These are phyloP conservation scores for Cladosporium velox DNA, from an alignment of 2,329 filamentous ascomycete genomes.

Conservation along the genomic window DNA sequence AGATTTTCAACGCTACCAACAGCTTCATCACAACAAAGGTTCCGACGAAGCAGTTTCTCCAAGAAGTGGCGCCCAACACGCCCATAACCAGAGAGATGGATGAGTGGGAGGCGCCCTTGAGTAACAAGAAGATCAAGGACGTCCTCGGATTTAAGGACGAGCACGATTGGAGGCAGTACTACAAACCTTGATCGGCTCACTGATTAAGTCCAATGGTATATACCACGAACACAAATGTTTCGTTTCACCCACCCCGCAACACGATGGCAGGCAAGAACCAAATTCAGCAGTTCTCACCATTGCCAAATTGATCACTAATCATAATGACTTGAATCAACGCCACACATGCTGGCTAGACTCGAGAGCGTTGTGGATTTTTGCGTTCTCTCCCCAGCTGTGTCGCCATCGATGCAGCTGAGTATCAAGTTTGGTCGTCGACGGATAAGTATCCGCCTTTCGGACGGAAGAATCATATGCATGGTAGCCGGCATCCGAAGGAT, in stretches of 20 bases:
- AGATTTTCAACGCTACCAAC: constrained; percentile 67
- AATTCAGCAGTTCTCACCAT: too few species aligned
- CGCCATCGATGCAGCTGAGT: background rate
- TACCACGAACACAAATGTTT: too few species aligned
- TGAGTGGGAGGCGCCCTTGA: constrained; percentile 61
- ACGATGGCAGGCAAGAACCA: too few species aligned
- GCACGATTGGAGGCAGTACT: constrained; percentile 59
- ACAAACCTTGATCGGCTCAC: constrained; percentile 37
- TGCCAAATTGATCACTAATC: background rate
- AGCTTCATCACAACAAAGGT: constrained; percentile 59
- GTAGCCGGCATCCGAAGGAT: background rate
- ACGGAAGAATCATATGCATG: background rate
- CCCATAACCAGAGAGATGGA: constrained; percentile 59
- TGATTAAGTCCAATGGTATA: too few species aligned
- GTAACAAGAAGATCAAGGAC: constrained; percentile 61
- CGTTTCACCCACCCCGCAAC: too few species aligned
- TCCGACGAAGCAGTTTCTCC: constrained; percentile 56
- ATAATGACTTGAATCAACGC: background rate
- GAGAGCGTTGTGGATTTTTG: background rate
- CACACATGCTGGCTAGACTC: background rate
- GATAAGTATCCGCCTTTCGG: constrained; percentile 5
- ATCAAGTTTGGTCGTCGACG: background rate
- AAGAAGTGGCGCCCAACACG: constrained; percentile 51
- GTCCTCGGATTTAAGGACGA: constrained; percentile 61
- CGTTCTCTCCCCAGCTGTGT: background rate